phyloP scores from a whole-genome alignment of 2,329 filamentous ascomycete genomes.

The Bipolaris zeicola region DNA sequence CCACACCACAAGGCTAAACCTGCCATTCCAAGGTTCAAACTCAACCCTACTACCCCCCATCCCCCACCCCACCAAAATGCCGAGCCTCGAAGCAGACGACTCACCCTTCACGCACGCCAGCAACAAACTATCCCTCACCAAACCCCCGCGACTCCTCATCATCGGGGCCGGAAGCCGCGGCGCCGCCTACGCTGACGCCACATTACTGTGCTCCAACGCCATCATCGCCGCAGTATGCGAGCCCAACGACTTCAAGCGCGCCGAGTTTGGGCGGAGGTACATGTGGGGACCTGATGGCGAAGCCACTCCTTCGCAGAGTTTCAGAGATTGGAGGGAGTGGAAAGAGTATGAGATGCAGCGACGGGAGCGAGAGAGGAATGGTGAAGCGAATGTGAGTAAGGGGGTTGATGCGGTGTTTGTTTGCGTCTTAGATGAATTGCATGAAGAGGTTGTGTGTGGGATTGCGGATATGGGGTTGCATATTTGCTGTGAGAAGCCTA shows the following conservation, averaged over 20 bases:
- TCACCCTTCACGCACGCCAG: slow-evolving; percentile 20
- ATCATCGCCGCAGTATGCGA: slow-evolving; percentile 80
- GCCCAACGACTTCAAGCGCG: slow-evolving; percentile 76
- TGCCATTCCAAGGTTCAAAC: no score
- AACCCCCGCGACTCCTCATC: slow-evolving; percentile 42
- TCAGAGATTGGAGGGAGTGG: slow-evolving; percentile 76
- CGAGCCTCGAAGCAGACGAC: slow-evolving; percentile 1
- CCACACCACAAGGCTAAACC: no score
- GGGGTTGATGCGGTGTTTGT: slow-evolving; percentile 66
- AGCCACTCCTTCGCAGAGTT: slow-evolving; percentile 68
- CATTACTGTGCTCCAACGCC: slow-evolving; percentile 51
- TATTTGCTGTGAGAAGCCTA: slow-evolving; percentile 93
- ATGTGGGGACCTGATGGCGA: slow-evolving; percentile 66
- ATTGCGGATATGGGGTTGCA: slow-evolving; percentile 74
- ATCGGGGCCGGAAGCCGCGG: slow-evolving; percentile 50
- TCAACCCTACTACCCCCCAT: no score
- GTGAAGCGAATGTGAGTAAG: slow-evolving; percentile 26
- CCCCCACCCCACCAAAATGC: background rate
- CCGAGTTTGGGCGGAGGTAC: slow-evolving; percentile 70
- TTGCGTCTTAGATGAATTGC: slow-evolving; percentile 85
- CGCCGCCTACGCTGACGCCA: slow-evolving; percentile 42
- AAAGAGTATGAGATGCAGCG: slow-evolving; percentile 71
- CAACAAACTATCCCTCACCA: slow-evolving; percentile 23
- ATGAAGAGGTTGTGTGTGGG: slow-evolving; percentile 77
- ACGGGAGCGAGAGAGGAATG: slow-evolving; percentile 53